Evolutionary conservation across 179 eudicot species (phyloP).

Genomic region (Vitellaria paradoxa): DNA sequence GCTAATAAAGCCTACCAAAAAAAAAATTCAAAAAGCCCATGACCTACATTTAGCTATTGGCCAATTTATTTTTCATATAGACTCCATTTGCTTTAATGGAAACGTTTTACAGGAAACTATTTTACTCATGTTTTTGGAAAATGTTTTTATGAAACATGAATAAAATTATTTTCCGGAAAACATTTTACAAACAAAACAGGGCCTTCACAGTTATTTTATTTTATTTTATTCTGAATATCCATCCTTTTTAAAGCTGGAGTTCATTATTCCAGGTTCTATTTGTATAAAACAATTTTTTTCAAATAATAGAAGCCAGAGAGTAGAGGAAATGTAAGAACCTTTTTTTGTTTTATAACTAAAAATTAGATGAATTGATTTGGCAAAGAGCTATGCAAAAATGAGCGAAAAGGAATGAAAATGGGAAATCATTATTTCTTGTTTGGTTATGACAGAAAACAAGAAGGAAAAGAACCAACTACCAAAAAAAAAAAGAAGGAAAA

Average conservation of each 20-base stretch:
- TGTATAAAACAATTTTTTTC: conserved; percentile 1
- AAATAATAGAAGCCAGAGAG: neutral
- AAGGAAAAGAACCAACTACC: neutral
- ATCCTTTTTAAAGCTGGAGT: neutral
- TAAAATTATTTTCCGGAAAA: too few relatives aligned
- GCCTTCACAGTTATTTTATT: neutral
- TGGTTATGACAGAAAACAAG: neutral
- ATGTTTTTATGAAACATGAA: too few relatives aligned
- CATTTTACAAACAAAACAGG: too few relatives aligned
- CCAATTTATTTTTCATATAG: neutral
- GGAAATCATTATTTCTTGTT: neutral
- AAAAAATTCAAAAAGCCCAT: neutral
- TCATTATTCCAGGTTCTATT: neutral
- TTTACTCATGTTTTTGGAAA: too few relatives aligned
- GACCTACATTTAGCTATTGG: neutral
- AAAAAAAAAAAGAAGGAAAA: neutral
- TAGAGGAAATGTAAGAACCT: too few relatives aligned
- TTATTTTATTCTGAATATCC: neutral
- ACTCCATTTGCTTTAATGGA: too few relatives aligned
- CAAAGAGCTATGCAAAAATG: neutral
- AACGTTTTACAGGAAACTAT: too few relatives aligned
- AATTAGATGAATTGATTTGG: neutral
- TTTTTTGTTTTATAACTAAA: neutral
- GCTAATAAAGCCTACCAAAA: neutral
- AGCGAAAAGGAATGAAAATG: neutral